Evolutionary conservation across 768 basidiomycete species (phyloP), one percentile per base, ranked within the genome.

Genomic region (Lentinula guzmanii): DNA sequence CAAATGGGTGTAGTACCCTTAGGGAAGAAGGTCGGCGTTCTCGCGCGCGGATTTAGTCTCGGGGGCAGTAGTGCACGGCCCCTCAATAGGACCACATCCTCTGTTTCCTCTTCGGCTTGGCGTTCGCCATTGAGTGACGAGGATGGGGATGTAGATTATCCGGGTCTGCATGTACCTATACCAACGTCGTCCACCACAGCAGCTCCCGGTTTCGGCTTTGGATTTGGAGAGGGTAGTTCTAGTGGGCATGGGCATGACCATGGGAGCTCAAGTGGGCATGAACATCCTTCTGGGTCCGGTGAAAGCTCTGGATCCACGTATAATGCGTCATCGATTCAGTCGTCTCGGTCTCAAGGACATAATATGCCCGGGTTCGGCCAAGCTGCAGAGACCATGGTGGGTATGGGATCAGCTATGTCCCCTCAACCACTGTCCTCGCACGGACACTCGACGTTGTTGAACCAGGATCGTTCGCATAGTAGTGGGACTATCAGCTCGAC

Each of bases 331-430:
- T 52, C 35, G 37, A 34, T 35, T n/a, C 52, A 53, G 52, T 46
- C 45, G 4, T 46, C 51, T 31, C 28, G 51, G 54, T 42, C 35
- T 37, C 54, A 56, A 18, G 54, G 37, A 21, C 24, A 41, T 24
- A 56, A 56, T 39, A 56, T 56, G 54, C 33, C 54, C 13, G 54
- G 54, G 21, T 59, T 59, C n/a, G 58, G 58, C 5, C 58, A 59
- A 15, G 58, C 58, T 2, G 58, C 37, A 6, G 58, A 59, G 10
- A 59, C 45, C 5, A 46, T 59, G 45, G 11, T 28, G 10, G 24
- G 18, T 34, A 28, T 41, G 8, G 45, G n/a, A 5, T 15, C 43
- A 18, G 13, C 58, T 33, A n/a, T n/a, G 21, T 16, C 46, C 16
- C 41, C 9, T 31, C 33, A 48, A 50, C 3, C 42, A 24, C 15